Evolutionary conservation across 257 asterid genomes (phyloP), one percentile per base, ranked within the genome.

Genomic region (Solanum clarkiae): DNA sequence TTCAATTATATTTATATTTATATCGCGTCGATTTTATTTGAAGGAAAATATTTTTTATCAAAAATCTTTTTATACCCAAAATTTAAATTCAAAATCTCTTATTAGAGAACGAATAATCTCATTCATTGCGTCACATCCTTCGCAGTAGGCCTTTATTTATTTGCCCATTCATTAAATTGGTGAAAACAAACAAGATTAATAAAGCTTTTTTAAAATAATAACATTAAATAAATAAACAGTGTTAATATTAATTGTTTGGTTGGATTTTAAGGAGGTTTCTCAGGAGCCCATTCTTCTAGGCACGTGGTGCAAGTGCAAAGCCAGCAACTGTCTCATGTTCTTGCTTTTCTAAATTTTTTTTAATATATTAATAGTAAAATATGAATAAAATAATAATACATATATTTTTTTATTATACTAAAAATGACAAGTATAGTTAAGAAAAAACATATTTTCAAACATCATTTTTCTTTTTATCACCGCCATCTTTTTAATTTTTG

Each of bases 251-350:
- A 77, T 77, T 77, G 63, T 29, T 70, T 51, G 47, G 65, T 16
- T 26, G 17, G 47, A 77, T 47, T 51, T 77, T 77, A 75, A 75
- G 12, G 22, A 24, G 82, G 2, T 77, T 9, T 69, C 53, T 53
- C 47, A 53, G 82, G 62, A 49, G 26, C 82, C 82, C 65, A 77
- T 77, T 14, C 22, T 51, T 26, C 9, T 4, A 26, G 45, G 85
- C 85, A 81, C 59, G 85, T 81, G 77, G 85, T 36, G 74, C 85
- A 81, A 57, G 85, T 51, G 47, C 10, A 53, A 26, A 51, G 45
- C 82, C 47, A 77, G 47, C 74, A 81, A 8, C 9, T 22, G 42
- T 62, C 51, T 63, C 77, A 59, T 81, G 85, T 59, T 59, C 24
- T 44, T 59, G 84, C 84, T 26, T 24, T 81, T 10, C 51, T 10